Percentiles rank a stretch among this genome's conserved stretches.
phyloP scores from a whole-genome alignment of 352 stramenopile genomes.

The Globisporangium mamillatum region DNA sequence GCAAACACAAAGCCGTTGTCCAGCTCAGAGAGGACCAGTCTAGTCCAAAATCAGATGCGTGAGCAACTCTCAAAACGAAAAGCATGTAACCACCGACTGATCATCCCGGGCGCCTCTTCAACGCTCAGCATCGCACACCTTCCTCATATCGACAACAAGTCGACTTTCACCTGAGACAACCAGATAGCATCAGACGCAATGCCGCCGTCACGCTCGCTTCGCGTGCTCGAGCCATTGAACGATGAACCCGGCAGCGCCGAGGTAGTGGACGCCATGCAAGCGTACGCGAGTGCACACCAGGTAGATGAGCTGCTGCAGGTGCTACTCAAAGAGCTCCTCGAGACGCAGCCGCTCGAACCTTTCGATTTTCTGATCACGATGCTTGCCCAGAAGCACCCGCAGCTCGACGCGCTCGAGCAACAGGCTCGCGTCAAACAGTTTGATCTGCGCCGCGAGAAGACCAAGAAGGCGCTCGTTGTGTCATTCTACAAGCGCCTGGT shows the following conservation, averaged over 20 bases:
- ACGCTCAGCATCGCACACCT: neutral
- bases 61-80: neutral
- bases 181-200: constrained; percentile 2
- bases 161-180: neutral
- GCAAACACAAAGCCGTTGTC: neutral
- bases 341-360: constrained; percentile 63
- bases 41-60: neutral
- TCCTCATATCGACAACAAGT: no score
- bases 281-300: constrained; percentile 56
- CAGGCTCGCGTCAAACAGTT: constrained; percentile 41
- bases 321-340: constrained; percentile 51
- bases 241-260: constrained; percentile 29
- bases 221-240: constrained; percentile 24
- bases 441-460: constrained; percentile 61
- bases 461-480: constrained; percentile 49
- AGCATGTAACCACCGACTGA: constrained; percentile 2
- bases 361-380: constrained; percentile 65
- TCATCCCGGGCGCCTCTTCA: neutral
- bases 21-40: no score
- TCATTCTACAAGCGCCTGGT: constrained; percentile 55
- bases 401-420: constrained; percentile 53
- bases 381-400: constrained; percentile 38
- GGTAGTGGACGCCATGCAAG: constrained; percentile 54
- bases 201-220: constrained; percentile 34
- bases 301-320: constrained; percentile 64